phyloP scores from a whole-genome alignment of 805 yeast genomes.

The Vanderwaltozyma verrucispora region DNA sequence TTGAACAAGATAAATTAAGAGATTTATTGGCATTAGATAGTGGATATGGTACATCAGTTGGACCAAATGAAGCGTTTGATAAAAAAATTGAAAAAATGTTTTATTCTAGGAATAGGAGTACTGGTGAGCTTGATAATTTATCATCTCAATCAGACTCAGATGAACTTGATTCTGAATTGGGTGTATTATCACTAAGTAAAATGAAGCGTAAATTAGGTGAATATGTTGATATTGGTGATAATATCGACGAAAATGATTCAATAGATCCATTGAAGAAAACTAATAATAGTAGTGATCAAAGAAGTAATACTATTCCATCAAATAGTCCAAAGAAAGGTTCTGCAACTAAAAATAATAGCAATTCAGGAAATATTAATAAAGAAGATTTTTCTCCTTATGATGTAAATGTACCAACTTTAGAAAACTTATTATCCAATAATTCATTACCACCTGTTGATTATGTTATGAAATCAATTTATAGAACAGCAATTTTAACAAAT shows the following conservation, averaged over 20 bases:
- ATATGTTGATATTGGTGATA: neutral
- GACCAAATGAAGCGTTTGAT: neutral
- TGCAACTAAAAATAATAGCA: neutral
- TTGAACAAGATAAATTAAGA: slow-evolving; percentile 6
- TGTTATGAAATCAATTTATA: slow-evolving; percentile 49
- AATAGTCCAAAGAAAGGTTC: neutral
- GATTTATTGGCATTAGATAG: neutral
- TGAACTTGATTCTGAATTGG: slow-evolving; percentile 5
- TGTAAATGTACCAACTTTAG: slow-evolving; percentile 15
- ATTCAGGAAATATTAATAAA: neutral
- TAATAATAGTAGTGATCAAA: too few species aligned
- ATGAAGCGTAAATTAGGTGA: neutral
- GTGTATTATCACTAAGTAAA: neutral
- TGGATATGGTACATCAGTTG: neutral
- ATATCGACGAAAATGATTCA: slow-evolving; percentile 13
- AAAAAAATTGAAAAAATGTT: slow-evolving; percentile 1
- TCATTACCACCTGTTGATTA: slow-evolving; percentile 46
- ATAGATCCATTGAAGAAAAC: slow-evolving; percentile 20
- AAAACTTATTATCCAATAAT: slow-evolving; percentile 44
- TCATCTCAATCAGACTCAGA: slow-evolving; percentile 5
- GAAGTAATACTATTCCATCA: too few species aligned
- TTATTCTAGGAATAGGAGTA: neutral
- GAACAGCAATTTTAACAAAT: slow-evolving; percentile 48
- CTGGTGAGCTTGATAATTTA: neutral
- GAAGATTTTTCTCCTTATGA: neutral